A percentile compares a stretch with the other conserved stretches of the same genome.
Conservation (phyloP, 2,329 filamentous ascomycete genomes). For the Zymoseptoria tritici region DNA sequence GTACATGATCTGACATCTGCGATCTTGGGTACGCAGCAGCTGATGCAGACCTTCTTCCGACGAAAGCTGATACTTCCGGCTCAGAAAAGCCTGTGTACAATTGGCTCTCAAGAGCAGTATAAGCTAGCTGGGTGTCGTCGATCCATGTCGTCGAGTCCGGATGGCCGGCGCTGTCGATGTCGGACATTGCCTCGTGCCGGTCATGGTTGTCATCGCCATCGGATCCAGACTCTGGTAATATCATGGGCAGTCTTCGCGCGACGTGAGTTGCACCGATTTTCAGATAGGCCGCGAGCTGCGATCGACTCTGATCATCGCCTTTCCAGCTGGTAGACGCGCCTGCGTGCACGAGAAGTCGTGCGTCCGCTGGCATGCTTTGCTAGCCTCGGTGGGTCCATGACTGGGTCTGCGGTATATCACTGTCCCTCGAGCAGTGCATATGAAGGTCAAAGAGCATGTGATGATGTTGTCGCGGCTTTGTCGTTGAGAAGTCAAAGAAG, state of each 20-base stretch:
- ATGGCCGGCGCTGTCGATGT: not conserved
- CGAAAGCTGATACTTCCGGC: not conserved
- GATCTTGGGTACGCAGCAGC: not conserved
- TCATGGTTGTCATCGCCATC: not conserved
- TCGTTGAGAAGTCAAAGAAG: not conserved
- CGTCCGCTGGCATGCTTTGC: not conserved
- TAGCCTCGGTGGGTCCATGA: not conserved
- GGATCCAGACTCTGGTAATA: not conserved
- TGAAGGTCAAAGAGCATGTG: not conserved
- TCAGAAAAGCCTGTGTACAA: slow-evolving; percentile 26
- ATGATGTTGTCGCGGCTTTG: not conserved
- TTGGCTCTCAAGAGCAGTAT: slow-evolving; percentile 36
- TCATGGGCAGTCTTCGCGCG: not conserved
- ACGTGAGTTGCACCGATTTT: not conserved
- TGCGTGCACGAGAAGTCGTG: slow-evolving; percentile 37
- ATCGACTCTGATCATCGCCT: slow-evolving; percentile 36
- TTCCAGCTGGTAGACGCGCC: slow-evolving; percentile 36
- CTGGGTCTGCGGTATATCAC: not conserved
- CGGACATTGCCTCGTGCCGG: not conserved
- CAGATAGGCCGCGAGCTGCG: slow-evolving; percentile 35
- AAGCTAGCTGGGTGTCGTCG: slow-evolving; percentile 39
- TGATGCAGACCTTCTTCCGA: not conserved
- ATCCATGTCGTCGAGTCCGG: slow-evolving; percentile 22
- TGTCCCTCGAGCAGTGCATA: not conserved
- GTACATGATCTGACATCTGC: not conserved